Conservation (phyloP, 768 basidiomycete species). For the Kwoniella mangroviensis region DNA sequence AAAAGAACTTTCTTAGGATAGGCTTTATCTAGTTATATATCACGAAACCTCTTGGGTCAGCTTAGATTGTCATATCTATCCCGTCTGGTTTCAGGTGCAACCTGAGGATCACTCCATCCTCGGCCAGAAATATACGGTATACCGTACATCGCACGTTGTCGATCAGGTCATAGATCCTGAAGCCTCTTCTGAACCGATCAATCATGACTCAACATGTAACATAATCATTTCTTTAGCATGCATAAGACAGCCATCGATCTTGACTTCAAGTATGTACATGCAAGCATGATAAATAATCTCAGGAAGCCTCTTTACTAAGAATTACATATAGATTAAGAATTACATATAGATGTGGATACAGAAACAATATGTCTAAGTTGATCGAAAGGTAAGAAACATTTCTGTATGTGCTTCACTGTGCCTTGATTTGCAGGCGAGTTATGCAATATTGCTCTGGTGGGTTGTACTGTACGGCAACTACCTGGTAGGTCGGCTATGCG, state of each 20-base stretch:
- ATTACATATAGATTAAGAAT: background rate
- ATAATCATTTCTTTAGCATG: background rate
- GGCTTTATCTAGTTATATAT: background rate
- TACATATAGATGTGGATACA: background rate
- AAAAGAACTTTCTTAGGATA: background rate
- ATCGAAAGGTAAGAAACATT: background rate
- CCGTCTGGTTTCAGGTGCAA: background rate
- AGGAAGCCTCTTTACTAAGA: background rate
- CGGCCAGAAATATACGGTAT: too few species aligned
- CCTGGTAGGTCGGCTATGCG: too few species aligned
- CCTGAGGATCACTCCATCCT: too few species aligned
- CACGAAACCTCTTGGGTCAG: too few species aligned
- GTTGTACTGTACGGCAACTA: too few species aligned
- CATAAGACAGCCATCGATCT: background rate
- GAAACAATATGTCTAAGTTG: background rate
- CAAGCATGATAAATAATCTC: background rate
- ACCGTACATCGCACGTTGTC: background rate
- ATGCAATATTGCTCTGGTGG: too few species aligned
- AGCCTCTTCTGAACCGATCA: background rate
- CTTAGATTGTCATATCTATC: too few species aligned
- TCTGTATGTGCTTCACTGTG: background rate
- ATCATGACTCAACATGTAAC: conserved; percentile 13
- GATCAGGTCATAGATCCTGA: background rate
- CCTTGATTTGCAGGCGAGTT: background rate
- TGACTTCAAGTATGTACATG: background rate